A percentile compares a stretch with the other conserved stretches of the same genome.
phyloP scores from a whole-genome alignment of 768 basidiomycete genomes.

The Trametes coccinea region DNA sequence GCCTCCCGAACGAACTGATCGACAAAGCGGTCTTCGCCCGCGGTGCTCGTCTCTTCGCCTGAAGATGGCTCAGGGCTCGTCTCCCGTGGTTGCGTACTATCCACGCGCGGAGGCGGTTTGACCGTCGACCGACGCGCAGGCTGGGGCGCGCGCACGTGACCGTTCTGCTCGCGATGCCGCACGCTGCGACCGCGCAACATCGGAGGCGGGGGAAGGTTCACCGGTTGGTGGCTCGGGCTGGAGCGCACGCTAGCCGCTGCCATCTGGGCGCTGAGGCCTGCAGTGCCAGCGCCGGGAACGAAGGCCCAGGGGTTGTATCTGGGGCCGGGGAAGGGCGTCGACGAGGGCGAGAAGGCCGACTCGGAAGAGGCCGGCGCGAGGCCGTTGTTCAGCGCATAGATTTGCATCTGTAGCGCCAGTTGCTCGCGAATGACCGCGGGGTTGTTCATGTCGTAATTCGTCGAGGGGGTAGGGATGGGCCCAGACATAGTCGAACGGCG shows the following conservation, averaged over 20 bases:
- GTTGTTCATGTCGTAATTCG: constrained; percentile 45
- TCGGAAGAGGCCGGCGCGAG: constrained; percentile 58
- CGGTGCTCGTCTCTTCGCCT: constrained; percentile 59
- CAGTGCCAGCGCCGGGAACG: constrained; percentile 53
- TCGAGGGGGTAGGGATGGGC: constrained; percentile 34
- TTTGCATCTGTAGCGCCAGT: constrained; percentile 74
- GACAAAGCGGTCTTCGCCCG: constrained; percentile 54
- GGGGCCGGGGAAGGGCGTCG: constrained; percentile 68
- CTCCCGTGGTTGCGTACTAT: constrained; percentile 81
- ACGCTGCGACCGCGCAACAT: constrained; percentile 46
- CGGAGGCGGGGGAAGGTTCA: constrained; percentile 54
- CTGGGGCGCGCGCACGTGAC: constrained; percentile 36
- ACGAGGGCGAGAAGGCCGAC: constrained; percentile 74
- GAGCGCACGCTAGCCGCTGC: constrained; percentile 61
- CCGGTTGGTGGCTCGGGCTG: constrained; percentile 70
- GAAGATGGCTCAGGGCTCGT: constrained; percentile 78
- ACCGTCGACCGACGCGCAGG: constrained; percentile 32
- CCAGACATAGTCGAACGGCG: constrained; percentile 50
- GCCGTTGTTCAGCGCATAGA: constrained; percentile 72
- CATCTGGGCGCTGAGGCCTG: constrained; percentile 43
- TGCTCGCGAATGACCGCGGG: constrained; percentile 62
- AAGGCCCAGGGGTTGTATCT: constrained; percentile 76
- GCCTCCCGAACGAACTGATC: constrained; percentile 27
- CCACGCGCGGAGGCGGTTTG: constrained; percentile 74
- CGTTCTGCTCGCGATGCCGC: constrained; percentile 45